These are phyloP conservation scores for Pugionium cornutum DNA, from an alignment of 345 rosid genomes.

Conservation along the genomic window DNA sequence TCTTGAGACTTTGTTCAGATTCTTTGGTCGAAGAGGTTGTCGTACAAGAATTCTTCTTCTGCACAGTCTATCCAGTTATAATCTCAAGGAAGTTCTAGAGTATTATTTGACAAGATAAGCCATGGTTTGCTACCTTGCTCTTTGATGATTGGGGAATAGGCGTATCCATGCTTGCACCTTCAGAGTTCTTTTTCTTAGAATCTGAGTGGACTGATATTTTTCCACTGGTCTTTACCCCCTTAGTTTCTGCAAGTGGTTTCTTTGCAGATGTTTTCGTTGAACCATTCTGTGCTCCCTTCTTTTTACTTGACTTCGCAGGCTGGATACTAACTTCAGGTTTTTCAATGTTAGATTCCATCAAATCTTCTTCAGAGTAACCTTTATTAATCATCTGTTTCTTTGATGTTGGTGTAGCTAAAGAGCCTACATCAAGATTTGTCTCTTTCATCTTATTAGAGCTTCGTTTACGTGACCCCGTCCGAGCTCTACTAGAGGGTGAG, in stretches of 20 bases:
- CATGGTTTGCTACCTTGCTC: slow-evolving; percentile 45
- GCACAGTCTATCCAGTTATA: slow-evolving; percentile 24
- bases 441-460: slow-evolving; percentile 42
- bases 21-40: slow-evolving; percentile 31
- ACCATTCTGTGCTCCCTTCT: slow-evolving; percentile 24
- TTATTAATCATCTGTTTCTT: slow-evolving; percentile 32
- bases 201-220: slow-evolving; percentile 25
- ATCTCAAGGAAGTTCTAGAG: slow-evolving; percentile 13
- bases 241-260: slow-evolving; percentile 33
- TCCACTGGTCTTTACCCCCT: slow-evolving; percentile 24
- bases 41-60: slow-evolving; percentile 41
- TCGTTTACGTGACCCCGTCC: slow-evolving; percentile 39
- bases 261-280: slow-evolving; percentile 31
- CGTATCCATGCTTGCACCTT: slow-evolving; percentile 31
- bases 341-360: slow-evolving; percentile 29
- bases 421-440: slow-evolving; percentile 38
- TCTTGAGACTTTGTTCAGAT: slow-evolving; percentile 43
- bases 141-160: slow-evolving; percentile 35
- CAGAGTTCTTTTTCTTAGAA: slow-evolving; percentile 29
- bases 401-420: slow-evolving; percentile 23
- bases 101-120: slow-evolving; percentile 12
- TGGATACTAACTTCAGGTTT: slow-evolving; percentile 34
- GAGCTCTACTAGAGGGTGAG: slow-evolving; percentile 22
- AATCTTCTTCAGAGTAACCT: slow-evolving; percentile 34
- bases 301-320: slow-evolving; percentile 38